Percentiles rank a stretch among this genome's conserved stretches.
These are phyloP conservation scores for Brettanomyces bruxellensis DNA, from an alignment of 805 yeast genomes.

Conservation along the genomic window DNA sequence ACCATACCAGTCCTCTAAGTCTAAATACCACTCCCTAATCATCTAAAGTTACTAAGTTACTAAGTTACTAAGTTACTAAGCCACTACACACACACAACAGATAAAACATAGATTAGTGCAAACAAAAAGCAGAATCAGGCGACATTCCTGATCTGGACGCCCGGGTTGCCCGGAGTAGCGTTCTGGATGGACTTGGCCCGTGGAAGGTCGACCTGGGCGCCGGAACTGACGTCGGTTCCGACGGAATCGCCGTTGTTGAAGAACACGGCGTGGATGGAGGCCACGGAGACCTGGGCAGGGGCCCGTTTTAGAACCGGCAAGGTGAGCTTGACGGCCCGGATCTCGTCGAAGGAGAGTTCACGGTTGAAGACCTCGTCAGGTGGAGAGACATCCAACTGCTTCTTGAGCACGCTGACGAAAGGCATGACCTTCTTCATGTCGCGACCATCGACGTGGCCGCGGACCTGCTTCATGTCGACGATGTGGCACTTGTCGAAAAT, in stretches of 20 bases:
- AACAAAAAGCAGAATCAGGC: background rate
- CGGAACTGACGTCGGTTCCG: constrained; percentile 63
- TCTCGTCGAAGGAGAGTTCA: constrained; percentile 76
- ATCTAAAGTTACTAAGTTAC: too few species aligned
- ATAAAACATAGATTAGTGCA: background rate
- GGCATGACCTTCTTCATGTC: constrained; percentile 99
- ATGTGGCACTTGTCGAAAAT: constrained; percentile 57
- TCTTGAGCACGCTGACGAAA: constrained; percentile 78
- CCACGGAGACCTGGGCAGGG: constrained; percentile 49
- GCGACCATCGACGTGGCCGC: constrained; percentile 57
- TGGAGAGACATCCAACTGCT: constrained; percentile 60
- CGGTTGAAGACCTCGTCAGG: constrained; percentile 82
- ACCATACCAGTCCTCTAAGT: too few species aligned
- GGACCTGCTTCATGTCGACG: constrained; percentile 56
- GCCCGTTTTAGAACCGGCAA: constrained; percentile 51
- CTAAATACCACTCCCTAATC: too few species aligned
- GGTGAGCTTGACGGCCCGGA: constrained; percentile 50
- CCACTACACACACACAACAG: too few species aligned
- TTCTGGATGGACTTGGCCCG: constrained; percentile 64
- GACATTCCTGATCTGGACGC: constrained; percentile 59
- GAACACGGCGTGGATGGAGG: constrained; percentile 49
- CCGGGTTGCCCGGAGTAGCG: constrained; percentile 93
- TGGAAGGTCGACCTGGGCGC: constrained; percentile 57
- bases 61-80: too few species aligned
- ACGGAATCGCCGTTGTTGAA: constrained; percentile 52